A percentile compares a stretch with the other conserved stretches of the same genome.
Conservation (phyloP, 345 rosid genomes). For the Populus simonii region DNA sequence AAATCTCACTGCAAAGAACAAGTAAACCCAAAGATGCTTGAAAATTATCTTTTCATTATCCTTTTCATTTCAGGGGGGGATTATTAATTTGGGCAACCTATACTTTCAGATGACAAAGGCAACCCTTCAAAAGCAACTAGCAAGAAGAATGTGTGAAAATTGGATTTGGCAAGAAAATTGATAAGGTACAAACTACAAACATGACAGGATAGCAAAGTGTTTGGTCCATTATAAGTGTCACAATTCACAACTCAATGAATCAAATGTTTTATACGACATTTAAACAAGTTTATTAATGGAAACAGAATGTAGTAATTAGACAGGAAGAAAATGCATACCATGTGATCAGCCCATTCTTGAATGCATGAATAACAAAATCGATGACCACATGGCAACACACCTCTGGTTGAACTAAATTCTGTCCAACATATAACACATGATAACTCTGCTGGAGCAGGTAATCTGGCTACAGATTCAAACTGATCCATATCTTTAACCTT, state of each 20-base stretch:
- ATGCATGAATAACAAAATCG: constrained; percentile 94
- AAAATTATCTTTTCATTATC: no score
- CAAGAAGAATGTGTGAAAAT: no score
- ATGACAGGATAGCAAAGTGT: no score
- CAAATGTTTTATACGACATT: background rate
- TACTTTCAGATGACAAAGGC: background rate
- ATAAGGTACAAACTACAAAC: no score
- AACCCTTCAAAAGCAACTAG: background rate
- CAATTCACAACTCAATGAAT: no score
- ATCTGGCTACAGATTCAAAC: constrained; percentile 19
- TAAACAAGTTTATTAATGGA: background rate
- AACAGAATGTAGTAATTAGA: background rate
- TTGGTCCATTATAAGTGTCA: no score
- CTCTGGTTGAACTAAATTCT: constrained; percentile 81
- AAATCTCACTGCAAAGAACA: no score
- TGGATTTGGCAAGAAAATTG: no score
- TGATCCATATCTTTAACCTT: constrained; percentile 23
- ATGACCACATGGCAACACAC: constrained; percentile 87
- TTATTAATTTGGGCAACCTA: background rate
- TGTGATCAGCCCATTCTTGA: constrained; percentile 69
- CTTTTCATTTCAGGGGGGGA: background rate
- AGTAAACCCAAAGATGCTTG: background rate
- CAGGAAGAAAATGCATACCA: constrained; percentile 44
- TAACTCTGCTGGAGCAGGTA: constrained; percentile 43
- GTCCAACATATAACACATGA: constrained; percentile 96